Evolutionary conservation across 768 basidiomycete genomes (phyloP), one percentile per base, ranked within the genome.

Genomic region (Podaxis sp.): DNA sequence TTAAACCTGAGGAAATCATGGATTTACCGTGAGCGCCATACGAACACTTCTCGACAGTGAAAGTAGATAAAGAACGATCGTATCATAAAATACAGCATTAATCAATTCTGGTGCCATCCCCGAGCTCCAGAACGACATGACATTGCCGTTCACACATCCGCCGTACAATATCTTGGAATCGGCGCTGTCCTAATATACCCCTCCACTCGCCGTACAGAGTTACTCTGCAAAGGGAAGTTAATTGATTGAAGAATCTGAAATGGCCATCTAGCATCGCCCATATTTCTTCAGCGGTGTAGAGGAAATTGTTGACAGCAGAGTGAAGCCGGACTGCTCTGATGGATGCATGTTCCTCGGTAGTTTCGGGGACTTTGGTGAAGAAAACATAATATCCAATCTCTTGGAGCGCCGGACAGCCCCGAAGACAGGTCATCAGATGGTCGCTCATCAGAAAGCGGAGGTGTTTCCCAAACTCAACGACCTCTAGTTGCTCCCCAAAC

Each of bases 381-480:
- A 82, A 79, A 42, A 82, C 44, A 68, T 77, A 80, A 66, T 83
- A 88, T 68, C 86, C 82, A 63, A 90, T 69, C 59, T 79, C 74
- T 60, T 73, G 73, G 35, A 87, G 74, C 32, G 70, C 72, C 0
- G 78, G 71, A 63, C 85, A 85, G 9, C 70, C 66, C 27, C 69
- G 72, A 47, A 90, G 71, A 66, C 85, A 79, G 5, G 68, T 55
- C 4, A 77, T 66, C 53, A 88, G 70, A 59, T 77, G 70, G 65
- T 88, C 85, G 46, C 67, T 67, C 57, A 82, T 68, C 47, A 79
- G 72, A 69, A 88, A 89, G 42, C 77, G 80, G 32, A 85, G 64
- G 67, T 82, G 79, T 62, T 72, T 77, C 36, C 87, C 86, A 58
- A 89, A 78, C 65, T 88, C 87, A 23, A 88, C 74, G 1, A 74